phyloP scores from a whole-genome alignment of 1,284 basidiomycete species.

The Cryptococcus sp. region DNA sequence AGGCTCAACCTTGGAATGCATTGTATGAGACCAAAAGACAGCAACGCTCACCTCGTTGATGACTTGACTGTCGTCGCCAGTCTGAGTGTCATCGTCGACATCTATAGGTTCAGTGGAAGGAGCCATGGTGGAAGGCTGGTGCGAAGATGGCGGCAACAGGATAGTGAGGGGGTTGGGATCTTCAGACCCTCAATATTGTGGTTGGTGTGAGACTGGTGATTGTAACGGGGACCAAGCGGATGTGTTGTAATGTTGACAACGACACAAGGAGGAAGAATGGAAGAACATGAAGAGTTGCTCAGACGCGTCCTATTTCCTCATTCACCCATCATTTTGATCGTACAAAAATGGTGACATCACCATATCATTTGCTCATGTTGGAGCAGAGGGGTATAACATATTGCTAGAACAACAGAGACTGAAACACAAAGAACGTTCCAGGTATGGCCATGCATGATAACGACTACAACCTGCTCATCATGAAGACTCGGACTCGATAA shows the following conservation, averaged over 20 bases:
- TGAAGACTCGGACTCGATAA: conserved; percentile 33
- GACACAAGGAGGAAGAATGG: no score
- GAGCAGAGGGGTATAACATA: not conserved
- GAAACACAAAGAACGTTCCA: not conserved
- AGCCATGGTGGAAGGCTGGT: conserved; percentile 26
- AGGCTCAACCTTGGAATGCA: not conserved
- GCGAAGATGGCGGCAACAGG: no score
- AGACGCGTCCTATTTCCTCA: not conserved
- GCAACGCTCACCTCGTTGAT: conserved; percentile 77
- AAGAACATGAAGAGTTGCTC: not conserved
- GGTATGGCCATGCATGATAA: no score
- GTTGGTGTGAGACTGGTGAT: no score
- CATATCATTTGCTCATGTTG: not conserved
- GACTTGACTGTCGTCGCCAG: conserved; percentile 70
- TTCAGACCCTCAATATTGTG: no score
- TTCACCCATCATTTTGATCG: not conserved
- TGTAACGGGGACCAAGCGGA: no score
- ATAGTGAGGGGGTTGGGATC: no score
- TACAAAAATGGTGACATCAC: conserved; percentile 5
- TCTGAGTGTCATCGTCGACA: conserved; percentile 59
- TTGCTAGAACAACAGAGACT: not conserved
- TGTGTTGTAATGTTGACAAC: no score
- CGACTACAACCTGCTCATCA: no score
- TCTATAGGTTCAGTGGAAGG: conserved; percentile 42
- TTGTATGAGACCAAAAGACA: not conserved